Evolutionary conservation across 2,329 filamentous ascomycete species (phyloP), one percentile per base, ranked within the genome.

Genomic region (Drechslerella dactyloides): DNA sequence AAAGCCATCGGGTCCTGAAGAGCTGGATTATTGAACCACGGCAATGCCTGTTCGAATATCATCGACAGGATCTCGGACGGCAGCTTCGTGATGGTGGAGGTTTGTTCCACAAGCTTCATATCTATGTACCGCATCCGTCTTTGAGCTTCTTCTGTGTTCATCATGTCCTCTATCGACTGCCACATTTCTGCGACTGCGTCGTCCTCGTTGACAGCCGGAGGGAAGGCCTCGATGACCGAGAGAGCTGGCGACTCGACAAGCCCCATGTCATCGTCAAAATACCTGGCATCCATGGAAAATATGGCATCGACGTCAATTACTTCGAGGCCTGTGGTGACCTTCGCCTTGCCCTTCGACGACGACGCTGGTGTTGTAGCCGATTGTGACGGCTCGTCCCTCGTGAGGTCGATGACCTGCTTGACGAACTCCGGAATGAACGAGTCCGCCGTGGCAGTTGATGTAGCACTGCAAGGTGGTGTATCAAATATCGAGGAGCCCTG

Each of bases 361-460:
- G 33, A 23, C 15, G 23, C 10, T 40, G 19, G 13, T 4, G 5
- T 11, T 23, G 13, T 48, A 19, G 27, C 27, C 3, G 27, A 33
- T 8, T 3, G 3, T 8, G 27, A 33, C 3, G 27, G 27, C 27
- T 56, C 51, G 21, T 65, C 61, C n/a, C 11, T 55, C 1, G 61
- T 65, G 1, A 65, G 24, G 35, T 65, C 61, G 19, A 65, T 65
- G n/a, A 58, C 44, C 27, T 65, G 19, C 17, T 50, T 50, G 3
- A 19, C 17, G 10, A 27, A n/a, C 1, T 24, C 27, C 1, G 52
- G 61, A 24, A 65, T 57, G 23, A 65, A 52, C 1, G 61, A 65
- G 44, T 65, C 53, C 5, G 51, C 19, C 11, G 51, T 50, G 4
- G 42, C 37, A 1, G 52, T 40, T 15, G 60, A 64, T 10, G 35